Evolutionary conservation across 805 yeast genomes (phyloP).

Genomic region (Ogataea siamensis): DNA sequence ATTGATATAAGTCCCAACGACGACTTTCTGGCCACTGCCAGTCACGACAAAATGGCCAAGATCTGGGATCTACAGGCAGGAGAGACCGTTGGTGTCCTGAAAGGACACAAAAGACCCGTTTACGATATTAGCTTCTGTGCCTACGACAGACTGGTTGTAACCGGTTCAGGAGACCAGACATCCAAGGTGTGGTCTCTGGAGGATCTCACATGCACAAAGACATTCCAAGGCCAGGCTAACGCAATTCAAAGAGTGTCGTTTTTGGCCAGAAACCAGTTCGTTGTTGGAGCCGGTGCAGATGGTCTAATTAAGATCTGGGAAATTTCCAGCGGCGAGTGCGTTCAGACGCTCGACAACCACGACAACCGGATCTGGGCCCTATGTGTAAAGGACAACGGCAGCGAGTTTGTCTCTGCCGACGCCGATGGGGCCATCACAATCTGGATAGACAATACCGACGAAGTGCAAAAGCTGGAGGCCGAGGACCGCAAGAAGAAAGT

Average conservation of each 20-base stretch:
- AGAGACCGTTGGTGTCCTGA: constrained; percentile 77
- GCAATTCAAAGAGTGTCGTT: constrained; percentile 83
- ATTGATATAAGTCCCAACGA: constrained; percentile 91
- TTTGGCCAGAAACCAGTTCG: constrained; percentile 61
- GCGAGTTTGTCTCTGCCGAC: constrained; percentile 77
- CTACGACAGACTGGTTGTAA: constrained; percentile 71
- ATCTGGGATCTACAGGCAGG: constrained; percentile 87
- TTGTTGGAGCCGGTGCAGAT: constrained; percentile 87
- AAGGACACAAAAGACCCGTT: constrained; percentile 91
- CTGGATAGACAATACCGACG: constrained; percentile 88
- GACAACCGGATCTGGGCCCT: constrained; percentile 94
- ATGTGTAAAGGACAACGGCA: constrained; percentile 63
- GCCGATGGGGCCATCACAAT: constrained; percentile 90
- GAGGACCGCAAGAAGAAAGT: constrained; percentile 54
- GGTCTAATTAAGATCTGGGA: constrained; percentile 95
- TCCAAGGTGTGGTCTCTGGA: constrained; percentile 83
- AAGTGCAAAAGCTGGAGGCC: constrained; percentile 53
- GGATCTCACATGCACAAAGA: constrained; percentile 71
- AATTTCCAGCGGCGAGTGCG: constrained; percentile 65
- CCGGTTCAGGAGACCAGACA: constrained; percentile 92
- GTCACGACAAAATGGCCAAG: constrained; percentile 89
- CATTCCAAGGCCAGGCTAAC: constrained; percentile 93
- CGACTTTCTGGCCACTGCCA: constrained; percentile 84
- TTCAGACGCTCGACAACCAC: constrained; percentile 85
- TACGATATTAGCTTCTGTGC: constrained; percentile 88